Evolutionary conservation across 139 green algal species (phyloP), one percentile per base, ranked within the genome.

Genomic region (Haematococcus lacustris): DNA sequence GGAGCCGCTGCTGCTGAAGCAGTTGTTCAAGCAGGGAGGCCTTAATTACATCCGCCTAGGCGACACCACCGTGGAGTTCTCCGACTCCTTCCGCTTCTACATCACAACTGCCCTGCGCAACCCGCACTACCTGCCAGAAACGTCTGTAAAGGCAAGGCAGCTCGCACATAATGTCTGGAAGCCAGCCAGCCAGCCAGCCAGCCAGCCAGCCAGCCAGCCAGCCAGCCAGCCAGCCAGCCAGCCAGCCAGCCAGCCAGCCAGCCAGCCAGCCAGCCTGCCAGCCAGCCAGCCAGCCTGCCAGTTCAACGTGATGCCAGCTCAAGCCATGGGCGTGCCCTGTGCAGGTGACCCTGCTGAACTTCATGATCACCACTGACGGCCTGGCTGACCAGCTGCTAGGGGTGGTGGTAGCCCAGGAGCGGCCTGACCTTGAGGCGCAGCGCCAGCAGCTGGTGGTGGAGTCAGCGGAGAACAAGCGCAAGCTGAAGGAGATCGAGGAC

Each of bases 51-150:
- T 93, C 50, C 75, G 80, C 6, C 73, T 93, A 33, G 88, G 88
- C 1, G 88, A 93, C 73, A 77, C 77, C 21, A 89, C 81, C 2
- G 80, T 93, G 25, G 87, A 93, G 78, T 93, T 91, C 79, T 86
- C 73, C 17, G 66, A 81, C 68, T 71, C 87, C 38, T 93, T 93
- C 78, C 79, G 79, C 38, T 91, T 96, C 80, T 96, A 94, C 86
- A 93, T 96, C 74, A 96, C 91, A 34, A 95, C 91, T 1, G 88
- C 92, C 62, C 77, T 95, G 38, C 86, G 89, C 50, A 96, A 96
- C 77, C 91, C 91, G 3, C 91, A 96, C 80, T 96, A 93, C 76
- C 73, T 85, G 53, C 79, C 79, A 5, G 79, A 82, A 65, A 80
- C 73, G 0, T 62, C 79, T 21, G 77, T 78, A 61, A 81, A 81